Conservation (phyloP, 2,329 filamentous ascomycete genomes). For the Colletotrichum echinochloae region DNA sequence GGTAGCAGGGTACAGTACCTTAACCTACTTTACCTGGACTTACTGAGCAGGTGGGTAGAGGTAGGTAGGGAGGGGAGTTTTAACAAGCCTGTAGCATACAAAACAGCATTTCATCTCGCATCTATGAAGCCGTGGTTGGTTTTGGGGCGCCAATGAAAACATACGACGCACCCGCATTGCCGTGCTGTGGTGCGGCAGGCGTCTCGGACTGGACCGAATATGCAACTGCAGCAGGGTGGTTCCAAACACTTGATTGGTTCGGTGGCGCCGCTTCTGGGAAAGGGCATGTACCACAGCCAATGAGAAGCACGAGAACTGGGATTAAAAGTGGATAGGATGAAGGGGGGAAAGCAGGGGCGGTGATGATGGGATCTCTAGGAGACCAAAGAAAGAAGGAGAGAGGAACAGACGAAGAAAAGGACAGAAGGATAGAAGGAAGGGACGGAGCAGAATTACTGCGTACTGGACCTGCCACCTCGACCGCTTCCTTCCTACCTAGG, state of each 20-base stretch:
- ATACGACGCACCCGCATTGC: constrained; percentile 18
- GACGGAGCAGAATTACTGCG: background rate
- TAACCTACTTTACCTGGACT: too few species aligned
- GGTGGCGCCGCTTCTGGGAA: too few species aligned
- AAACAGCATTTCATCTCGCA: background rate
- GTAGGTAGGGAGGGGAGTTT: background rate
- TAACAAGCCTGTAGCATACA: background rate
- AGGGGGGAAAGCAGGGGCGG: background rate
- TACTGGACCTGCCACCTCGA: too few species aligned
- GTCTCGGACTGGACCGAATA: constrained; percentile 19
- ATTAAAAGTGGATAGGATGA: too few species aligned
- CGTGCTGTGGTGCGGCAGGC: constrained; percentile 15
- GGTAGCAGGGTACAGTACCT: too few species aligned
- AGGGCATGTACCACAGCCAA: background rate
- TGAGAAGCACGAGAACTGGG: background rate
- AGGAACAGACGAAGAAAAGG: background rate
- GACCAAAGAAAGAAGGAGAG: too few species aligned
- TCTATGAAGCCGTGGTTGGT: background rate
- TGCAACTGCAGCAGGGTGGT: background rate
- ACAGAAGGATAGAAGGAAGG: background rate
- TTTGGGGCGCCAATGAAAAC: background rate
- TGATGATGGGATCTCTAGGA: background rate
- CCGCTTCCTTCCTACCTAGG: background rate
- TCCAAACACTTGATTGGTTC: background rate
- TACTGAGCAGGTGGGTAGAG: background rate